Evolutionary conservation across 2,329 filamentous ascomycete species (phyloP).

Genomic region (Pseudocercospora macadamiae): DNA sequence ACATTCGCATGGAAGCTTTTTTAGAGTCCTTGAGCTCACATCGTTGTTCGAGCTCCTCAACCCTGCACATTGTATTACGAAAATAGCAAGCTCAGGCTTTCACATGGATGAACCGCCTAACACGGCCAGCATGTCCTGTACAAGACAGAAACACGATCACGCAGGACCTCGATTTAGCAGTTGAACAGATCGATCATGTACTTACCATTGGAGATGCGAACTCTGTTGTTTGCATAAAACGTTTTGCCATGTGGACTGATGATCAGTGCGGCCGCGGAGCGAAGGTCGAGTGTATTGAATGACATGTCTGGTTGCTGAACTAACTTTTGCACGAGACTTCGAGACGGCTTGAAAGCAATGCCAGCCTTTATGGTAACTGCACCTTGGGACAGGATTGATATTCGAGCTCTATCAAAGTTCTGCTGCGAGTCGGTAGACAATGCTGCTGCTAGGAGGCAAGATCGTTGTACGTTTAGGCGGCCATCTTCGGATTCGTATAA

Average conservation of each 20-base stretch:
- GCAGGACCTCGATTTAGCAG: too few relatives aligned
- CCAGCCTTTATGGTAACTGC: too few relatives aligned
- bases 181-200: too few relatives aligned
- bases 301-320: too few relatives aligned
- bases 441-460: neutral
- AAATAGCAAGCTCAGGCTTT: conserved; percentile 2
- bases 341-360: too few relatives aligned
- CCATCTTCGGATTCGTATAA: neutral
- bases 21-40: neutral
- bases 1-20: neutral
- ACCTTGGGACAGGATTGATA: too few relatives aligned
- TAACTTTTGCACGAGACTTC: too few relatives aligned
- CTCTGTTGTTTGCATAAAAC: neutral
- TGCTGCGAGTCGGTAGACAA: too few relatives aligned
- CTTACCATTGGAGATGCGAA: neutral
- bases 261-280: neutral
- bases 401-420: too few relatives aligned
- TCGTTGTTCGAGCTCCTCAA: neutral
- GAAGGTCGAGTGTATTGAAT: too few relatives aligned
- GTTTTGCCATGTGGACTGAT: neutral
- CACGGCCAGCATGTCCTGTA: neutral
- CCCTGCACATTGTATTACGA: neutral
- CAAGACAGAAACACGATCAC: too few relatives aligned
- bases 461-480: neutral
- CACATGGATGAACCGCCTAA: neutral